These are phyloP conservation scores for Ustilago nuda DNA, from an alignment of 1,284 basidiomycete genomes.

Conservation along the genomic window DNA sequence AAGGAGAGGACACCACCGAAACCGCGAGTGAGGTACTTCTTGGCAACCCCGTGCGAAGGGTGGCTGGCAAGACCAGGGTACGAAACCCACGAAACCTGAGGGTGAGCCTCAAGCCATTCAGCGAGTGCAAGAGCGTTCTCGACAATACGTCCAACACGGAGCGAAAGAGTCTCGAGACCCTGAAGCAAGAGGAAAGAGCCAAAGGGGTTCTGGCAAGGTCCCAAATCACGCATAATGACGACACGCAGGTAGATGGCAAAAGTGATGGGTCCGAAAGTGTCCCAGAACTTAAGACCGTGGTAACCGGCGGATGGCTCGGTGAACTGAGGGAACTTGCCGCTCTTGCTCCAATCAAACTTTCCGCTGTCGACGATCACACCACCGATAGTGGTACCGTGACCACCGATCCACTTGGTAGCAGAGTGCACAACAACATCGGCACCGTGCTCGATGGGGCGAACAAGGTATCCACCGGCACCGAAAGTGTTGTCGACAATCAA, in stretches of 20 bases:
- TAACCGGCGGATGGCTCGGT: slow-evolving; percentile 85
- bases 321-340: slow-evolving; percentile 83
- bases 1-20: slow-evolving; percentile 86
- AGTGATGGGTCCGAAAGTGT: slow-evolving; percentile 80
- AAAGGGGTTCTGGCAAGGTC: slow-evolving; percentile 82
- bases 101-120: slow-evolving; percentile 79
- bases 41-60: slow-evolving; percentile 76
- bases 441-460: slow-evolving; percentile 81
- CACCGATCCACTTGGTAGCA: slow-evolving; percentile 91
- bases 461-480: slow-evolving; percentile 82
- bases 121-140: slow-evolving; percentile 82
- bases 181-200: slow-evolving; percentile 84
- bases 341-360: slow-evolving; percentile 83
- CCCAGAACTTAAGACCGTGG: slow-evolving; percentile 75
- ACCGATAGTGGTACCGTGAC: slow-evolving; percentile 87
- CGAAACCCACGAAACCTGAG: slow-evolving; percentile 82
- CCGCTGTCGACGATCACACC: slow-evolving; percentile 85
- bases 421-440: slow-evolving; percentile 89
- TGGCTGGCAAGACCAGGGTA: slow-evolving; percentile 81
- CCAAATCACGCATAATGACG: slow-evolving; percentile 82
- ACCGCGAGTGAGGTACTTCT: slow-evolving; percentile 69
- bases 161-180: slow-evolving; percentile 85
- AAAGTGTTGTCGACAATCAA: slow-evolving; percentile 91
- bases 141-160: slow-evolving; percentile 81
- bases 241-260: slow-evolving; percentile 81